Percentiles rank a stretch among this genome's conserved stretches.
phyloP scores from a whole-genome alignment of 306 rosid genomes.

The Vigna trinervia region DNA sequence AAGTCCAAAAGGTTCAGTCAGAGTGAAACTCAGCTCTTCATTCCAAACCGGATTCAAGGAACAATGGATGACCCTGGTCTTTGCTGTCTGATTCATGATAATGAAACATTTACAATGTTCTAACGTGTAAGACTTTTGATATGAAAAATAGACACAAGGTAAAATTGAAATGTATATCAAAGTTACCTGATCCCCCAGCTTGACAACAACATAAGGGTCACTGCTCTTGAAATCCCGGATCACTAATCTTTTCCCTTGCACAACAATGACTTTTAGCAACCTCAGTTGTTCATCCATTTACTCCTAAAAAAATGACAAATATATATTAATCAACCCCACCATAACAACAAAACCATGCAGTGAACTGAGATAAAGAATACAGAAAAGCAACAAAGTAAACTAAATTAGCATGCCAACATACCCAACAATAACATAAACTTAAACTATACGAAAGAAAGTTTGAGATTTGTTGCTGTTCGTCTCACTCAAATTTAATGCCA shows the following conservation, averaged over 20 bases:
- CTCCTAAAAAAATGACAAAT: not conserved
- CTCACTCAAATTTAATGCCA: conserved; percentile 10
- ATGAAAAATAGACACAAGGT: not conserved
- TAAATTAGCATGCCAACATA: not conserved
- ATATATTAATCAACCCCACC: not conserved
- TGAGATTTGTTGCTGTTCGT: not conserved
- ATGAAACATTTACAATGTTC: conserved; percentile 25
- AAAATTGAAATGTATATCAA: not conserved
- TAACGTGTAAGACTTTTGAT: not conserved
- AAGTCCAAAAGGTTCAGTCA: conserved; percentile 38
- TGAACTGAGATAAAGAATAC: not conserved
- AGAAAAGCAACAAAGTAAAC: not conserved
- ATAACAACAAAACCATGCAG: not conserved
- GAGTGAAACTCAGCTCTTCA: conserved; percentile 74
- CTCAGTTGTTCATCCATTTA: conserved; percentile 45
- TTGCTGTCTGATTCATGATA: conserved; percentile 65
- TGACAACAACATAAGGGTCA: conserved; percentile 85
- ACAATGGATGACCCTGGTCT: conserved; percentile 81
- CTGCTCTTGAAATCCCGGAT: conserved; percentile 88
- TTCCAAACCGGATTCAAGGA: conserved; percentile 66
- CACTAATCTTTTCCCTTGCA: conserved; percentile 73
- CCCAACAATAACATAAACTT: not conserved
- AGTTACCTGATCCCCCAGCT: conserved; percentile 75
- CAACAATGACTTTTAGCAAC: conserved; percentile 40
- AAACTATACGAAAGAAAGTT: not conserved